These are phyloP conservation scores for Setaria italica DNA, from an alignment of 202 grass and related monocot genomes.

Conservation along the genomic window DNA sequence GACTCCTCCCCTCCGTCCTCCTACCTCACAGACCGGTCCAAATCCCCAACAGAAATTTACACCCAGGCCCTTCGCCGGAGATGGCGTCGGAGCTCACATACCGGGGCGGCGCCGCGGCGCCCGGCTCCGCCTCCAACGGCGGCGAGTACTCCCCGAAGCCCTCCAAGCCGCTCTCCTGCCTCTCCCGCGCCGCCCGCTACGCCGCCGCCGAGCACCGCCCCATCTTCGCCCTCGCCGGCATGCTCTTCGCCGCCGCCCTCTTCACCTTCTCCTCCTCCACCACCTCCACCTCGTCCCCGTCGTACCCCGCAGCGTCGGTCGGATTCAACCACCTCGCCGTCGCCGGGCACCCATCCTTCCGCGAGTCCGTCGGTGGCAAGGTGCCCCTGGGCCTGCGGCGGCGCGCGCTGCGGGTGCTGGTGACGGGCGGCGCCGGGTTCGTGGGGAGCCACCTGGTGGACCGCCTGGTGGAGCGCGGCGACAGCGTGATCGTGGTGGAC, in stretches of 20 bases:
- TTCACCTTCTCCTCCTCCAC: constrained; percentile 43
- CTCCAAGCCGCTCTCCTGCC: constrained; percentile 63
- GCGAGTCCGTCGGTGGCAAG: constrained; percentile 66
- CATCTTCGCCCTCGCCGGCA: constrained; percentile 69
- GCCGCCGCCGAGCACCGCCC: constrained; percentile 75
- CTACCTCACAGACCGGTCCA: not conserved
- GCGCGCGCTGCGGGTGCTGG: constrained; percentile 61
- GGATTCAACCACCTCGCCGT: not conserved
- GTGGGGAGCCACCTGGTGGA: constrained; percentile 84
- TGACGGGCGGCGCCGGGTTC: constrained; percentile 79
- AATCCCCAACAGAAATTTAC: constrained; percentile 20
- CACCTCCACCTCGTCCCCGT: not conserved
- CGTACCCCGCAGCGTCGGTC: not conserved
- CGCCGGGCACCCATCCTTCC: constrained; percentile 5
- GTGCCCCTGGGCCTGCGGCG: constrained; percentile 63
- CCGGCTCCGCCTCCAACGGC: constrained; percentile 31
- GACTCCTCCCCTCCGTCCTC: not conserved
- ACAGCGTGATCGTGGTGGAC: constrained; percentile 81
- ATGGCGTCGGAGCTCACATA: constrained; percentile 84
- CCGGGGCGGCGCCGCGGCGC: constrained; percentile 56
- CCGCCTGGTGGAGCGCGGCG: constrained; percentile 66
- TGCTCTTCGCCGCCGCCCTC: constrained; percentile 59
- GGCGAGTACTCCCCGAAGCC: constrained; percentile 69
- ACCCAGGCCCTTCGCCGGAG: constrained; percentile 31
- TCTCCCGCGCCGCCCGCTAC: constrained; percentile 65